Evolutionary conservation across 768 basidiomycete species (phyloP).

Genomic region (Suillus sp.): DNA sequence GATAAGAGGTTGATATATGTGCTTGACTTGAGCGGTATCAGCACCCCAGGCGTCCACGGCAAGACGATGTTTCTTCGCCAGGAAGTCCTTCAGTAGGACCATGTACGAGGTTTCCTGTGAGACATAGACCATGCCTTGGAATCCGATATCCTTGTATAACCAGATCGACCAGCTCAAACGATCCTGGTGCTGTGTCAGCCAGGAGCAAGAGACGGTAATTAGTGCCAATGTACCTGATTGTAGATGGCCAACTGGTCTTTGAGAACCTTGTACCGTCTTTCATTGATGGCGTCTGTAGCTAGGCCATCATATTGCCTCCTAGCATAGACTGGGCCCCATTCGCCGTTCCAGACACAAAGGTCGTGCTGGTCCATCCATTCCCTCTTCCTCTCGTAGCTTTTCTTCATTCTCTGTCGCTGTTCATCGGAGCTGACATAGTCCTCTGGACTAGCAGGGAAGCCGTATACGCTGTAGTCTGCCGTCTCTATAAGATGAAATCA

Average conservation of each 20-base stretch:
- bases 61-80: conserved; percentile 76
- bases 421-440: conserved; percentile 53
- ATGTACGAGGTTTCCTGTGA: conserved; percentile 72
- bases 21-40: conserved; percentile 55
- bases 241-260: conserved; percentile 77
- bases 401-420: conserved; percentile 52
- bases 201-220: not conserved
- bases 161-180: conserved; percentile 82
- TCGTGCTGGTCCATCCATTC: conserved; percentile 73
- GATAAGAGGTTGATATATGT: conserved; percentile 66
- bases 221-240: conserved; percentile 43
- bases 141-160: conserved; percentile 87
- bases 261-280: conserved; percentile 62
- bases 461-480: conserved; percentile 46
- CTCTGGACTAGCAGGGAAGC: conserved; percentile 65
- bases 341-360: conserved; percentile 77
- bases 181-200: conserved; percentile 40
- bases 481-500: not conserved
- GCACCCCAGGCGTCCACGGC: conserved; percentile 81
- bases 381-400: conserved; percentile 72
- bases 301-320: conserved; percentile 59
- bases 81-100: conserved; percentile 65
- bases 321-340: conserved; percentile 84
- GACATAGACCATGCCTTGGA: conserved; percentile 82
- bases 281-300: conserved; percentile 66